Evolutionary conservation across 2,329 filamentous ascomycete genomes (phyloP).

Genomic region (Paraphoma chrysanthemicola): DNA sequence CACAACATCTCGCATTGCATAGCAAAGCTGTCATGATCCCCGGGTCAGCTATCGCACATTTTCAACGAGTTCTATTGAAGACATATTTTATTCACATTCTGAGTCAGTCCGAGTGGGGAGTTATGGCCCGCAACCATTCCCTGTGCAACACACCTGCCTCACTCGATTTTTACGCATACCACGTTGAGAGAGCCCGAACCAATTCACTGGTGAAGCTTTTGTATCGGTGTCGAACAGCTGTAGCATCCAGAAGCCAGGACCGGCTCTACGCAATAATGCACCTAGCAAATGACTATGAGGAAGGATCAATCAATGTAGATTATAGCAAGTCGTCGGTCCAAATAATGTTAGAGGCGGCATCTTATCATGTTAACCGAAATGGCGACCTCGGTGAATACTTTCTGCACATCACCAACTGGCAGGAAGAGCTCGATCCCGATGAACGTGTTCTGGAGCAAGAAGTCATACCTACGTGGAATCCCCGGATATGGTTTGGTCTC

Average conservation of each 20-base stretch:
- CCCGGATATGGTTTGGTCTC: neutral
- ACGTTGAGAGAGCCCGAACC: neutral
- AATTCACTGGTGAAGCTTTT: neutral
- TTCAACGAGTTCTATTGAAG: too few relatives aligned
- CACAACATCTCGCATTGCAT: neutral
- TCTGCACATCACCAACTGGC: neutral
- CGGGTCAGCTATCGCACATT: neutral
- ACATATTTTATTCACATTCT: too few relatives aligned
- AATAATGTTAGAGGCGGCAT: neutral
- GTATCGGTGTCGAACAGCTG: neutral
- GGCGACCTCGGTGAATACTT: neutral
- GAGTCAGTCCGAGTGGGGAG: too few relatives aligned
- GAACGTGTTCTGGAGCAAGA: too few relatives aligned
- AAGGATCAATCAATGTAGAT: constrained; percentile 1
- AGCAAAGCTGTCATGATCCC: neutral
- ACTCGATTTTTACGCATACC: too few relatives aligned
- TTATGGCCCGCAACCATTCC: too few relatives aligned
- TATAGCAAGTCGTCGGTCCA: neutral
- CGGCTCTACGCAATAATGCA: constrained; percentile 5
- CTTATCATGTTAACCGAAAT: neutral
- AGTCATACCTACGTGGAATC: neutral
- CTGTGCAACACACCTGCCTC: too few relatives aligned
- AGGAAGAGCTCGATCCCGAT: neutral
- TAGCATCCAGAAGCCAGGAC: neutral
- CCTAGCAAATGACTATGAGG: constrained; percentile 1